Evolutionary conservation across 306 rosid genomes (phyloP).

Genomic region (Glycine soja): DNA sequence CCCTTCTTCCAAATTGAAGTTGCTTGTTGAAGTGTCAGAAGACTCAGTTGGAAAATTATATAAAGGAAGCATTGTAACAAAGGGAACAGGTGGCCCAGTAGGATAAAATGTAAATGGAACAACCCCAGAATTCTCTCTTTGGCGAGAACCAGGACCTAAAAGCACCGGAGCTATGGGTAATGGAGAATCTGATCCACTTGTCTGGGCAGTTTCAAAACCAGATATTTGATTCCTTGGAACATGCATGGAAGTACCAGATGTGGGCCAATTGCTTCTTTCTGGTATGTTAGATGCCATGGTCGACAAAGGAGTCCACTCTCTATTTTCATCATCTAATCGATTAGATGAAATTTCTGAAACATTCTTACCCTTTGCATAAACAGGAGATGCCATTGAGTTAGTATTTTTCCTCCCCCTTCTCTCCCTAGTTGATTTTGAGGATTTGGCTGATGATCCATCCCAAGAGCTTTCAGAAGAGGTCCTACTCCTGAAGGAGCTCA

Average conservation of each 20-base stretch:
- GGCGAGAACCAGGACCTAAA: slow-evolving; percentile 76
- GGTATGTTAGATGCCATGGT: slow-evolving; percentile 60
- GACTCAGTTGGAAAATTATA: slow-evolving; percentile 72
- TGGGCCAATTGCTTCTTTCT: slow-evolving; percentile 65
- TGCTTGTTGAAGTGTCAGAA: slow-evolving; percentile 70
- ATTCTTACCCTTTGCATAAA: slow-evolving; percentile 65
- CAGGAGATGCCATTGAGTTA: slow-evolving; percentile 58
- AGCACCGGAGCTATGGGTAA: slow-evolving; percentile 72
- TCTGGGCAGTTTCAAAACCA: slow-evolving; percentile 70
- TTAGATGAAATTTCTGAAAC: slow-evolving; percentile 72
- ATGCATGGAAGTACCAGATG: slow-evolving; percentile 56
- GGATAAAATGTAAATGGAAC: slow-evolving; percentile 80
- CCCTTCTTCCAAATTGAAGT: slow-evolving; percentile 69
- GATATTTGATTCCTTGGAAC: slow-evolving; percentile 71
- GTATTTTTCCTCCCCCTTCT: slow-evolving; percentile 64
- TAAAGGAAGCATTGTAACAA: slow-evolving; percentile 78
- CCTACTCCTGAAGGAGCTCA: slow-evolving; percentile 71
- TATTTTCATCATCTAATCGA: slow-evolving; percentile 70
- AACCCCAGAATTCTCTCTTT: slow-evolving; percentile 77
- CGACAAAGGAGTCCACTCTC: slow-evolving; percentile 67
- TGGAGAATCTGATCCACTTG: slow-evolving; percentile 78
- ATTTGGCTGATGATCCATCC: slow-evolving; percentile 84
- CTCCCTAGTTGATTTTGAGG: slow-evolving; percentile 80
- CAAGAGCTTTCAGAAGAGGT: slow-evolving; percentile 86
- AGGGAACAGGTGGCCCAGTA: slow-evolving; percentile 98